Evolutionary conservation across 192 early-diverging fungal species (phyloP), one percentile per base, ranked within the genome.

Genomic region (Ramicandelaber brevisporus): DNA sequence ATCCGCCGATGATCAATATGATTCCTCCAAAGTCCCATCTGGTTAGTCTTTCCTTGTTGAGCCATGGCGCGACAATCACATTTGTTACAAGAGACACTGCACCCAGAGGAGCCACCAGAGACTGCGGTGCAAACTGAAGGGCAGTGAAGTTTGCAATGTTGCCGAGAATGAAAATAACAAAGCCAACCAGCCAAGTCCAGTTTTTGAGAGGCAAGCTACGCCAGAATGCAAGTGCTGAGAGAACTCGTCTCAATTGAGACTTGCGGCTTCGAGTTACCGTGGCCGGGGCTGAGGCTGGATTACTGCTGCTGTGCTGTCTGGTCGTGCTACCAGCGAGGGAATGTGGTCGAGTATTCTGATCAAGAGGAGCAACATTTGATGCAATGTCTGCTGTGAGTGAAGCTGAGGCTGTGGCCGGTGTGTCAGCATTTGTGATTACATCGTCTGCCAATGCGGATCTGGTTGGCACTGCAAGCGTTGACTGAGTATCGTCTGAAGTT

Each of bases 71-170:
- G 10, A 75, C 47, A 26, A 82, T 65, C 19, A 78, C 68, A 31
- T 82, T 82, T 2, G 70, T 61, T 8, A 82, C 73, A n/a, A 82
- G 53, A 0, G 78, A 68, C 7, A 78, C 61, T 9, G 67, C 70
- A 5, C 74, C 70, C n/a, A 82, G 50, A 1, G 78, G 70, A 0
- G 73, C 78, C 5, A 75, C 61, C 18, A 82, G 41, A 4, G 78
- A 82, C 48, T 82, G 78, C 0, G 78, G 66, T 7, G 78, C 78
- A 47, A 76, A 82, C 32, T 76, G 65, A 26, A 81, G 38, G 0
- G 77, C 77, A 12, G 68, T 39, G 33, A 81, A 76, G 38, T 70
- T 68, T 33, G 65, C 37, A 11, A 75, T 45, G 40, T 73, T 81
- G 20, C 72, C 74, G 18, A 75, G 33, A 14, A 68, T 53, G 38